A percentile compares a stretch with the other conserved stretches of the same genome.
Evolutionary conservation across 176 grass and related monocot species (phyloP).

Genomic region (Aegilops longissima): DNA sequence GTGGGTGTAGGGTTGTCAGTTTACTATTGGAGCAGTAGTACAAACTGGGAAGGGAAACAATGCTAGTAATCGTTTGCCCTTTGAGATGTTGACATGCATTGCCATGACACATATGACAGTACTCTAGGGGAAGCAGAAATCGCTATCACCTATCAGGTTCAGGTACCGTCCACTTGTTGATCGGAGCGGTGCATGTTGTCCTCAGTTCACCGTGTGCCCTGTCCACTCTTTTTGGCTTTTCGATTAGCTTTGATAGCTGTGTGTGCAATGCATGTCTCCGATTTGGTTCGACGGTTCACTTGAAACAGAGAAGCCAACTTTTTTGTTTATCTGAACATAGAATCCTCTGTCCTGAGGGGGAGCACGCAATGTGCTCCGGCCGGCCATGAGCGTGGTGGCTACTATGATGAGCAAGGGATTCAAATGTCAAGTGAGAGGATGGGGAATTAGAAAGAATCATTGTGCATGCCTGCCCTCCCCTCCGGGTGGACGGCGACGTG

Average conservation of each 20-base stretch:
- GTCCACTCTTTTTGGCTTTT: not conserved
- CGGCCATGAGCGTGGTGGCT: too few relatives aligned
- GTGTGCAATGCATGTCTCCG: not conserved
- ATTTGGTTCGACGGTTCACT: not conserved
- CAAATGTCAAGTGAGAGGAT: not conserved
- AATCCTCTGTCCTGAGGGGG: too few relatives aligned
- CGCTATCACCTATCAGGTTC: not conserved
- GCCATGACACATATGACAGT: not conserved
- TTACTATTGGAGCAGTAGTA: not conserved
- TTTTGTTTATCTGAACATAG: too few relatives aligned
- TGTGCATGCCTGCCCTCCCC: not conserved
- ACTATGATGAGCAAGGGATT: not conserved
- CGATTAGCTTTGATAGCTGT: not conserved
- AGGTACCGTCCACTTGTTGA: not conserved
- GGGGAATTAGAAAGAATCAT: not conserved
- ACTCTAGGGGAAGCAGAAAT: not conserved
- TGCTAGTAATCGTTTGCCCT: not conserved
- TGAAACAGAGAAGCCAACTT: not conserved
- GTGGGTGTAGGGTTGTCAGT: constrained; percentile 8
- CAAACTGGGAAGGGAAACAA: not conserved
- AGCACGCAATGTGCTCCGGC: too few relatives aligned
- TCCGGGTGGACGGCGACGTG: constrained; percentile 30
- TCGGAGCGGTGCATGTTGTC: not conserved
- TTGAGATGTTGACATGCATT: not conserved
- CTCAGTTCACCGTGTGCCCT: not conserved